Evolutionary conservation across 2,329 filamentous ascomycete species (phyloP), one percentile per base, ranked within the genome.

Genomic region (Aspergillus transmontanensis): DNA sequence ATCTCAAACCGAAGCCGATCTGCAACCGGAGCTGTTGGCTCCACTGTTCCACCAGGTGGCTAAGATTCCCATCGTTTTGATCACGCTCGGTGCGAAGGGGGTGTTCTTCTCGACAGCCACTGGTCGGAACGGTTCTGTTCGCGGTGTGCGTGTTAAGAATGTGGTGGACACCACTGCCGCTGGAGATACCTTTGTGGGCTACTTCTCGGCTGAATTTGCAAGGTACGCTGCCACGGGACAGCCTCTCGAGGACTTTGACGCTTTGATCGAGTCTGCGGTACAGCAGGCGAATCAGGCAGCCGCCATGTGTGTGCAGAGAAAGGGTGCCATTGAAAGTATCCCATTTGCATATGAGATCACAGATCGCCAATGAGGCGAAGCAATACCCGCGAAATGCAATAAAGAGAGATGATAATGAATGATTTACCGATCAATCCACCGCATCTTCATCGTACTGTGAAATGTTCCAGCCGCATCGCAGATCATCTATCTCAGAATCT

Each of bases 111-210:
- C 84, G 60, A 85, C 82, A 21, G 78, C 75, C 32, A 79, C 75
- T 19, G 79, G 79, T 26, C 81, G 80, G 58, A 83, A 81, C 1
- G 74, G 76, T 4, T 75, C 74, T 12, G 71, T 75, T 39, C 80
- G 82, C 5, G 92, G 91, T 0, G 83, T 86, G 66, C 90, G 90
- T 76, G 90, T 92, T 19, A 79, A 76, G 4, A 79, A 85, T 61
- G 94, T 97, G 1, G 87, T 97, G 5, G 94, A 98, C 76, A 98
- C 94, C 1, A 98, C 94, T 6, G 94, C 91, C 2, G 94, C 94
- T 5, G 94, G 94, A 0, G 94, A 98, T 76, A 97, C 94, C 0
- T 97, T 97, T 79, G 92, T 96, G 4, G 94, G 94, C 26, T 59
- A 59, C 48, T 36, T 59, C 6, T 59, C 58, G 12, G 32, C 58